phyloP scores from a whole-genome alignment of 2,329 filamentous ascomycete species.

The Trichoderma harzianum region DNA sequence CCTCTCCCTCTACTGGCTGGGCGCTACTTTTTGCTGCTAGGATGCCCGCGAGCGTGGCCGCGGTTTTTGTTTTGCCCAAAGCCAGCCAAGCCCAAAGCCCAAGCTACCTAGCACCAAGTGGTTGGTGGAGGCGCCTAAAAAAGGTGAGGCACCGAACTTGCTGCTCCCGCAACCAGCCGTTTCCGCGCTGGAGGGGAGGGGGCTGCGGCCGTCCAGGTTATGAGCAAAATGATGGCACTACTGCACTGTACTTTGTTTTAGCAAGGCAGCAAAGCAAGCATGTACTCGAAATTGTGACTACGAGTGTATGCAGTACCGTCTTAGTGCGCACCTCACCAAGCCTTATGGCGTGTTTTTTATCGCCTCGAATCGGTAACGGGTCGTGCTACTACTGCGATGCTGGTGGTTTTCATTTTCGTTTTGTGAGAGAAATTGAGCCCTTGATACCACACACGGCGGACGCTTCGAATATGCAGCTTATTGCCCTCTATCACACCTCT shows the following conservation, averaged over 20 bases:
- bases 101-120: neutral
- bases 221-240: neutral
- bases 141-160: constrained; percentile 11
- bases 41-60: neutral
- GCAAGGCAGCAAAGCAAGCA: neutral
- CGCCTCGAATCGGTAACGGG: neutral
- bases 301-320: neutral
- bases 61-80: neutral
- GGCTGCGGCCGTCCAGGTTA: constrained; percentile 3
- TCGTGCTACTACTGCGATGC: neutral
- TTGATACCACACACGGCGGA: neutral
- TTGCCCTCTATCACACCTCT: neutral
- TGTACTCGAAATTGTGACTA: neutral
- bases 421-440: neutral
- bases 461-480: neutral
- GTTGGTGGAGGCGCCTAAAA: constrained; percentile 5
- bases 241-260: neutral
- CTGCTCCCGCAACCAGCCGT: constrained; percentile 16
- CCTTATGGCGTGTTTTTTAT: neutral
- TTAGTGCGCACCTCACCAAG: neutral
- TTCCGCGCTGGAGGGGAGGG: constrained; percentile 7
- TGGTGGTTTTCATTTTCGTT: neutral
- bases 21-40: neutral
- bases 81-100: neutral
- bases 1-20: neutral